Evolutionary conservation across 1,284 basidiomycete genomes (phyloP), one percentile per base, ranked within the genome.

Genomic region (Trichosporon coremiiforme): DNA sequence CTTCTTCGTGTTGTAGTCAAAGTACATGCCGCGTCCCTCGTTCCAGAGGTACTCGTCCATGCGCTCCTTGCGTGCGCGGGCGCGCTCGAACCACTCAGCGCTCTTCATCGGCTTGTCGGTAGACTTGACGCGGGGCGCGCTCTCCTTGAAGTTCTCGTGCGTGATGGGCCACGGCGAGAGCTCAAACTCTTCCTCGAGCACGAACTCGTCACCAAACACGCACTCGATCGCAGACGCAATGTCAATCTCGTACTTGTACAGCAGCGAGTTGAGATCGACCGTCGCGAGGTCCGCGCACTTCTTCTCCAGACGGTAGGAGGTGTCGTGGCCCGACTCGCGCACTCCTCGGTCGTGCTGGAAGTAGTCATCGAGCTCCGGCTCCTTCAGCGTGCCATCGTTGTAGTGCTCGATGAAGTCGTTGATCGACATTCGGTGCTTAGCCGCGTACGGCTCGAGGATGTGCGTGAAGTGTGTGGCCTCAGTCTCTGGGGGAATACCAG

Each of bases 31-130:
- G 87, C 93, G 91, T 80, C 90, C 94, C 82, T 98, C 95, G 82
- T 98, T 97, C 97, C 97, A 94, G 78, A 94, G 88, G 85, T 97
- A 96, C 84, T 91, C 89, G 86, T 98, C 94, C 80, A 98, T 95
- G 80, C 90, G 89, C 69, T 89, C 86, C 84, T 89, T 89, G 76
- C 95, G 88, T 78, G 88, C 90, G 70, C 91, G 89, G 0, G 94
- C 94, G 55, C 95, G 88, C 73, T 89, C 88, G 81, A 95, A 94
- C 95, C 95, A 98, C 81, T 95, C 93, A 45, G 90, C 88, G 75
- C 90, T 91, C 35, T 83, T 89, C 85, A 95, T 93, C 53, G 85
- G 73, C 47, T 87, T 84, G 33, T 86, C 85, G 70, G 84, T 88
- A 50, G 93, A 94, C 66, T 86, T 85, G 77, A 91, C 88, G 57